These are phyloP conservation scores for Notholithocarpus densiflorus DNA, from an alignment of 306 rosid species.

Conservation along the genomic window DNA sequence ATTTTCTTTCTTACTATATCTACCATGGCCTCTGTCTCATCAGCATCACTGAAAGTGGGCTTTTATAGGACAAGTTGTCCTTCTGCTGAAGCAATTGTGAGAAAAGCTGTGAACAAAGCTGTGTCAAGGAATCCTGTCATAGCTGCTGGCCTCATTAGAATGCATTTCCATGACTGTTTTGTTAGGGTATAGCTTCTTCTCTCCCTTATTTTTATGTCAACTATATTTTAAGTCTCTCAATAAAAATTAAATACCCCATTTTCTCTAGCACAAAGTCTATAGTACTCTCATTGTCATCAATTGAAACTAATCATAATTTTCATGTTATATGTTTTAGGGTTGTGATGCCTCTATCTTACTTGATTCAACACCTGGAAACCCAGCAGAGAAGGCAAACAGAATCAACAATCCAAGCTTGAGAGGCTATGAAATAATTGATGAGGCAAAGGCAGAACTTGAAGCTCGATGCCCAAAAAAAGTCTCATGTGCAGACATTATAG, in stretches of 20 bases:
- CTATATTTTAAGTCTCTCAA: not conserved
- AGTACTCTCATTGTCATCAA: too few species aligned
- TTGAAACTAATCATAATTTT: too few species aligned
- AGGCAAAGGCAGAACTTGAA: slow-evolving; percentile 34
- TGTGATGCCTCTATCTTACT: slow-evolving; percentile 39
- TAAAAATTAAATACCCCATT: too few species aligned
- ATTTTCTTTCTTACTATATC: slow-evolving; percentile 3
- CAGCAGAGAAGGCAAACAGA: slow-evolving; percentile 25
- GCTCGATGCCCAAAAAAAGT: slow-evolving; percentile 36
- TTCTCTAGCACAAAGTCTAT: too few species aligned
- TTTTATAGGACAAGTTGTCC: slow-evolving; percentile 34
- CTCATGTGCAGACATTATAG: slow-evolving; percentile 39
- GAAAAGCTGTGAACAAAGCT: slow-evolving; percentile 20
- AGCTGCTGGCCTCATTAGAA: slow-evolving; percentile 38
- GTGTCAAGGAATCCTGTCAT: slow-evolving; percentile 28
- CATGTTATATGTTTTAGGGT: slow-evolving; percentile 16
- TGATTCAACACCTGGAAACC: slow-evolving; percentile 26
- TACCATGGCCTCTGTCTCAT: slow-evolving; percentile 2
- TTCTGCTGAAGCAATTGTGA: slow-evolving; percentile 26
- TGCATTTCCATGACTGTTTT: slow-evolving; percentile 50
- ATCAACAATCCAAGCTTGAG: slow-evolving; percentile 37
- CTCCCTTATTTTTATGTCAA: not conserved
- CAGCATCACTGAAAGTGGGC: slow-evolving; percentile 19
- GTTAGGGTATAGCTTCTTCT: slow-evolving; percentile 21
- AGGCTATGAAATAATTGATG: slow-evolving; percentile 35